Conservation (phyloP, 2,329 filamentous ascomycete species). For the Fusarium avenaceum region DNA sequence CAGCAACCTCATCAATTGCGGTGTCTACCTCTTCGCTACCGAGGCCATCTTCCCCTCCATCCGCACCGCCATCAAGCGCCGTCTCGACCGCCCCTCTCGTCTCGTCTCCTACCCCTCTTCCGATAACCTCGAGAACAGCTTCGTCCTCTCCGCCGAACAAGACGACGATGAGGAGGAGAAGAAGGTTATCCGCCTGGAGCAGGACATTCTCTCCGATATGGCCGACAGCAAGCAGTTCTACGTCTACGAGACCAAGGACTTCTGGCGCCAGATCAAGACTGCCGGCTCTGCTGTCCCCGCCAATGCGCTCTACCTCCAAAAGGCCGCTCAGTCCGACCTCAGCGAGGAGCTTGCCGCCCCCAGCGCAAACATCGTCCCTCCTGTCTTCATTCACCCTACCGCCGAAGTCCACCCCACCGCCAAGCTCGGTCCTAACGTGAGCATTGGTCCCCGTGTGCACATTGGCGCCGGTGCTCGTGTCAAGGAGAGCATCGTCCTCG, state of each 20-base stretch:
- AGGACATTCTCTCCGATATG: slow-evolving; percentile 95
- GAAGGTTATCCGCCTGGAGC: slow-evolving; percentile 93
- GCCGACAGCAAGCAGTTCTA: slow-evolving; percentile 98
- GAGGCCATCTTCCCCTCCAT: slow-evolving; percentile 98
- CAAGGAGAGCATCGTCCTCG: slow-evolving; percentile 96
- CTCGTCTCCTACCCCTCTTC: slow-evolving; percentile 96
- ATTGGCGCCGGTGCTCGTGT: slow-evolving; percentile 90
- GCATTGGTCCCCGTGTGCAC: slow-evolving; percentile 87
- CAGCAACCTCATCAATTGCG: slow-evolving; percentile 98
- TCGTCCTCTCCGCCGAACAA: slow-evolving; percentile 61
- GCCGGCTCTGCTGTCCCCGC: slow-evolving; percentile 96
- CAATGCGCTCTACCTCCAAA: slow-evolving; percentile 95
- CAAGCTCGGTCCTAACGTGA: slow-evolving; percentile 97
- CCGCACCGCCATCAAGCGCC: slow-evolving; percentile 93
- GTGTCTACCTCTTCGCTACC: slow-evolving; percentile 96
- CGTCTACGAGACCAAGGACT: slow-evolving; percentile 98
- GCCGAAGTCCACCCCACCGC: slow-evolving; percentile 93
- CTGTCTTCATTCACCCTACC: slow-evolving; percentile 94
- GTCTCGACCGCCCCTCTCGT: slow-evolving; percentile 84
- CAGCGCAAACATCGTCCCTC: slow-evolving; percentile 88
- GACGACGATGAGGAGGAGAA: slow-evolving; percentile 82
- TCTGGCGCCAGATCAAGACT: slow-evolving; percentile 99
- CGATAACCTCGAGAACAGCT: slow-evolving; percentile 85
- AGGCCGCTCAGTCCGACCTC: slow-evolving; percentile 85
- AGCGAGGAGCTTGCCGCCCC: slow-evolving; percentile 81